Base-by-base conservation (phyloP, 2,329 filamentous ascomycete species). In the Septoria linicola region DNA sequence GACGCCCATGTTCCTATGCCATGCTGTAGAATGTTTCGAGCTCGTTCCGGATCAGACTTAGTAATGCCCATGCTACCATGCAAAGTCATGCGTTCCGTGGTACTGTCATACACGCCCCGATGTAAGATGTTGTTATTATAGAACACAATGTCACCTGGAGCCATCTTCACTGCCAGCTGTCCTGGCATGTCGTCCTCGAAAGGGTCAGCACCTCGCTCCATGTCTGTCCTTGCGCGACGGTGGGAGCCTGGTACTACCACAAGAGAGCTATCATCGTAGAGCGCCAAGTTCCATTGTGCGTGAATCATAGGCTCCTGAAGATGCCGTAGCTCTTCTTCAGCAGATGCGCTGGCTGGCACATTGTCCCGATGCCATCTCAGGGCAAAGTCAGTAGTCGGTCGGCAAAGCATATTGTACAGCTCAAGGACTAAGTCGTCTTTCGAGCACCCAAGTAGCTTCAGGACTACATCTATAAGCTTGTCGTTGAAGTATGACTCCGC, bases 91-190 rank as follows among this genome's bases (percentile, higher is more conserved):
- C 87, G 73, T 70, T 88, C 83, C 59, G 73, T 78, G 1, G 32
- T 62, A 10, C 71, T 70, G 58, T 78, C 73, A 67, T 89, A 90
- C 21, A 81, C 80, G 1, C 86, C 87, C 3, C 86, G 74, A 64
- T 89, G 87, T 57, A 95, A 68, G 58, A 95, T 95, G 68, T 95
- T 95, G 66, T 91, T 95, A 69, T 95, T 84, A 66, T 95, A 95
- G 63, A 95, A 95, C 35, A 87, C 87, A 13, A 87, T 82, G 70
- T 95, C 89, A 0, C 89, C 89, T 0, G 88, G 78, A 56, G 80
- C 73, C 55, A 95, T 73, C 65, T 74, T 65, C 13, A 95, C 88
- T 3, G 80, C 71, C 11, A 84, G 64, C 73, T 90, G 84, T 0
- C 74, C 81, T 0, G 84, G 82, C 59, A 93, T 61, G 1, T 73